Conservation (phyloP, 495 filamentous ascomycete genomes). For the Penicillium odoratum region DNA sequence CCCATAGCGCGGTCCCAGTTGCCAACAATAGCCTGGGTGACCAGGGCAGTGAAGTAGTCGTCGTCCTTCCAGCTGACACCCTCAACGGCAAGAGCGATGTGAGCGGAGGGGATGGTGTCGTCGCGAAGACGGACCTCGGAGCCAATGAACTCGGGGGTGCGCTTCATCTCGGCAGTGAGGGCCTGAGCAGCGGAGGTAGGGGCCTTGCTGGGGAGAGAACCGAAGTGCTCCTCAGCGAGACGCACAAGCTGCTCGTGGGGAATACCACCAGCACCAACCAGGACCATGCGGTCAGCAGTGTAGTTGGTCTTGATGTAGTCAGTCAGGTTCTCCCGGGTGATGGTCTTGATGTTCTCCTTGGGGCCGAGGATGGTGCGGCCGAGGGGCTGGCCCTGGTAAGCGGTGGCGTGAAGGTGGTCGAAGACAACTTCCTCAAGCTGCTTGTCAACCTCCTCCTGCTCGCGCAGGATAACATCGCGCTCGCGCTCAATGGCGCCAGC, state of each 20-base stretch:
- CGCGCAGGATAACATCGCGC: conserved; percentile 95
- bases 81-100: conserved; percentile 98
- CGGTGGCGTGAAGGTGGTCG: conserved; percentile 97
- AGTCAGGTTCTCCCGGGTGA: conserved; percentile 82
- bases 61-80: conserved; percentile 99
- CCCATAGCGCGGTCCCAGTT: conserved; percentile 99
- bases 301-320: conserved; percentile 99
- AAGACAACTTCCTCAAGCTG: conserved; percentile 99
- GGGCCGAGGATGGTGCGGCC: conserved; percentile 97
- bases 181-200: conserved; percentile 66
- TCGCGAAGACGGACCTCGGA: conserved; percentile 94
- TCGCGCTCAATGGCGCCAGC: conserved; percentile 89
- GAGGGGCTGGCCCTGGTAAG: conserved; percentile 92
- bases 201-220: conserved; percentile 68
- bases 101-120: conserved; percentile 91
- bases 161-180: conserved; percentile 69
- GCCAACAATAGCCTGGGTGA: conserved; percentile 97
- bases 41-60: conserved; percentile 97
- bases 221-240: conserved; percentile 96
- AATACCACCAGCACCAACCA: conserved; percentile 92
- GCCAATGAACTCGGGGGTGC: conserved; percentile 89
- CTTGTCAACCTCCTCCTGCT: conserved; percentile 99
- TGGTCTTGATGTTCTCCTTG: conserved; percentile 96
- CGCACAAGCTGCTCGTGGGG: conserved; percentile 92
- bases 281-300: conserved; percentile 98